Conservation (phyloP, 2,329 filamentous ascomycete species). For the Hymenoscyphus salicellus region DNA sequence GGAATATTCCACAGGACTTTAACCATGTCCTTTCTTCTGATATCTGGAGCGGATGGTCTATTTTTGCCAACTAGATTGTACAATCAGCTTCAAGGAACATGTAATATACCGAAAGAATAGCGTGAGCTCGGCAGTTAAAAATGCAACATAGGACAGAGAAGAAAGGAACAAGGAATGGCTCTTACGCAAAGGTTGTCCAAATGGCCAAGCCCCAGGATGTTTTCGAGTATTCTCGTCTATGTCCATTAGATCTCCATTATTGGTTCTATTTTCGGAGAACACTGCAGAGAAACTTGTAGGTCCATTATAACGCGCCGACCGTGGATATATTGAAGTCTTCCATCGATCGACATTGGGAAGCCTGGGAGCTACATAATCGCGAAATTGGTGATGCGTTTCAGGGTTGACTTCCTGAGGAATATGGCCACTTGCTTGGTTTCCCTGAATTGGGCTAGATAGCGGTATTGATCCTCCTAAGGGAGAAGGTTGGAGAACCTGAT, state of each 20-base stretch:
- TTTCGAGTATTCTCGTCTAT: slow-evolving; percentile 28
- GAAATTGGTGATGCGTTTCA: slow-evolving; percentile 1
- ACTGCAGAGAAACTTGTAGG: slow-evolving; percentile 33
- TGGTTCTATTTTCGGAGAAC: slow-evolving; percentile 26
- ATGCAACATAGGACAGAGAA: not conserved
- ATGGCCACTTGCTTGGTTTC: not conserved
- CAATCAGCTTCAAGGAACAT: slow-evolving; percentile 6
- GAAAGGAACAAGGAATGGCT: not conserved
- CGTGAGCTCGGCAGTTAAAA: not conserved
- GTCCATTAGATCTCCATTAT: slow-evolving; percentile 25
- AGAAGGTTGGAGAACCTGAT: not conserved
- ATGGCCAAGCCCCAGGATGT: slow-evolving; percentile 29
- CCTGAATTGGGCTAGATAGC: not conserved
- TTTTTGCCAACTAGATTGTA: slow-evolving; percentile 20
- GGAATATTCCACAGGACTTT: slow-evolving; percentile 31
- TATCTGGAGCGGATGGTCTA: slow-evolving; percentile 24
- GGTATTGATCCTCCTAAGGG: not conserved
- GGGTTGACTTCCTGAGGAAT: not conserved
- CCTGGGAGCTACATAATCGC: not conserved
- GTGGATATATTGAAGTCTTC: slow-evolving; percentile 23
- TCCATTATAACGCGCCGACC: slow-evolving; percentile 29
- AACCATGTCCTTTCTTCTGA: slow-evolving; percentile 24
- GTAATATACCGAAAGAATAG: not conserved
- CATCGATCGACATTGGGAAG: slow-evolving; percentile 15
- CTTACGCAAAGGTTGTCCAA: slow-evolving; percentile 26